Evolutionary conservation across 208 protist species (phyloP).

Genomic region (Vickermania ingenoplastis): DNA sequence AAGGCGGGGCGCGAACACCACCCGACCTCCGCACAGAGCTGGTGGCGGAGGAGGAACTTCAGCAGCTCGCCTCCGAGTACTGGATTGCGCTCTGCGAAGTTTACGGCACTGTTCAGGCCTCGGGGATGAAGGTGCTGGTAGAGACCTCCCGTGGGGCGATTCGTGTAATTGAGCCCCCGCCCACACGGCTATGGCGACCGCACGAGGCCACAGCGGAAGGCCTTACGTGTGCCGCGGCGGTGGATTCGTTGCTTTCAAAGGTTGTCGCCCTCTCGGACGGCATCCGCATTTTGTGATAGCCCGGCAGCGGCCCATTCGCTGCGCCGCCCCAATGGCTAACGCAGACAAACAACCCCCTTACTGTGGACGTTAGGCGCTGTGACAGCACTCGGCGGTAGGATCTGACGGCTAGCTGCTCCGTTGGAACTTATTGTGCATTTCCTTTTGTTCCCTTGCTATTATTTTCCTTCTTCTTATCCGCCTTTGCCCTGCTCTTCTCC

Average conservation of each 20-base stretch:
- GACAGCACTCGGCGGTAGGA: no score
- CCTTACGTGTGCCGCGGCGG: constrained; percentile 24
- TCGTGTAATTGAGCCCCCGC: constrained; percentile 37
- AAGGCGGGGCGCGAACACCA: background rate
- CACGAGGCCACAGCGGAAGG: constrained; percentile 34
- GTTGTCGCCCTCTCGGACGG: no score
- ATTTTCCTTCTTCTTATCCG: no score
- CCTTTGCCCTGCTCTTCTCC: no score
- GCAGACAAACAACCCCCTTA: no score
- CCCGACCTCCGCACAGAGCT: constrained; percentile 2
- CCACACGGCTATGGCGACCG: constrained; percentile 38
- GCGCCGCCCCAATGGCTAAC: no score
- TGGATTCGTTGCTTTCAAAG: constrained; percentile 37
- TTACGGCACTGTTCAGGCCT: constrained; percentile 34
- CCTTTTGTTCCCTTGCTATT: no score
- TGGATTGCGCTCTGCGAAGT: constrained; percentile 71
- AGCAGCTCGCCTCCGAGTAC: constrained; percentile 39
- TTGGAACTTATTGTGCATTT: no score
- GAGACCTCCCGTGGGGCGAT: constrained; percentile 22
- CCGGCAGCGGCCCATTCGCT: no score
- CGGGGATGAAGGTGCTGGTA: constrained; percentile 20
- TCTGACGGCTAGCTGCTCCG: no score
- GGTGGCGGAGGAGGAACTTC: constrained; percentile 23
- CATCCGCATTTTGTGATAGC: no score
- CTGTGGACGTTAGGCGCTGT: no score